A percentile compares a stretch with the other conserved stretches of the same genome.
Evolutionary conservation across 345 rosid species (phyloP).

Genomic region (Combretum micranthum): DNA sequence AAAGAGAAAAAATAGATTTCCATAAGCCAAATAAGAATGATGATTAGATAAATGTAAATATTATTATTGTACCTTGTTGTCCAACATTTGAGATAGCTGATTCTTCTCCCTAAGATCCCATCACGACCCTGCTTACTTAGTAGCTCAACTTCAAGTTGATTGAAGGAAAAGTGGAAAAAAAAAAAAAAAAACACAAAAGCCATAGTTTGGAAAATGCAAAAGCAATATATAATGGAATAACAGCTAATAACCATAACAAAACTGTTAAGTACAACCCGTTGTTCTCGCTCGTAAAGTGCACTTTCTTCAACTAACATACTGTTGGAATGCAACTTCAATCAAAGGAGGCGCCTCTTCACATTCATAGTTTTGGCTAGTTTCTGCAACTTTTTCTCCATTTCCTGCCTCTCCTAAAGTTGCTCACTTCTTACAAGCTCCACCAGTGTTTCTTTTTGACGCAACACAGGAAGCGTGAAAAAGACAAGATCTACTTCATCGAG

Average conservation of each 20-base stretch:
- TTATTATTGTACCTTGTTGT: constrained; percentile 59
- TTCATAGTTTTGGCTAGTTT: constrained; percentile 88
- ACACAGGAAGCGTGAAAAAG: no score
- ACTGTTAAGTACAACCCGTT: constrained; percentile 46
- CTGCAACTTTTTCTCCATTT: constrained; percentile 87
- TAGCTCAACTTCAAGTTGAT: constrained; percentile 76
- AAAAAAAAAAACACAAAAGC: no score
- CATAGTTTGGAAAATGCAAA: background rate
- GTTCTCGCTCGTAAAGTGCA: constrained; percentile 78
- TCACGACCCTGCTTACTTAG: constrained; percentile 88
- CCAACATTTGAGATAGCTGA: constrained; percentile 66
- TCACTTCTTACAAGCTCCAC: constrained; percentile 75
- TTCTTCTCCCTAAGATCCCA: constrained; percentile 91
- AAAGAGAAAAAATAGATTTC: constrained; percentile 1
- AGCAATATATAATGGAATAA: background rate
- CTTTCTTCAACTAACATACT: constrained; percentile 77
- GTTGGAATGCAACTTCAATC: constrained; percentile 88
- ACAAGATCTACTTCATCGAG: no score
- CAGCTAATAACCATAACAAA: background rate
- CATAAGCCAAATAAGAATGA: background rate
- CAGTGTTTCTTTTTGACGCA: constrained; percentile 49
- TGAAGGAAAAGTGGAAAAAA: background rate
- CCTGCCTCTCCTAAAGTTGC: constrained; percentile 93
- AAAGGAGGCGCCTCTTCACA: constrained; percentile 93
- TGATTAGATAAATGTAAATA: background rate